Conservation (phyloP, 768 basidiomycete genomes). For the Cubamyces sp. region DNA sequence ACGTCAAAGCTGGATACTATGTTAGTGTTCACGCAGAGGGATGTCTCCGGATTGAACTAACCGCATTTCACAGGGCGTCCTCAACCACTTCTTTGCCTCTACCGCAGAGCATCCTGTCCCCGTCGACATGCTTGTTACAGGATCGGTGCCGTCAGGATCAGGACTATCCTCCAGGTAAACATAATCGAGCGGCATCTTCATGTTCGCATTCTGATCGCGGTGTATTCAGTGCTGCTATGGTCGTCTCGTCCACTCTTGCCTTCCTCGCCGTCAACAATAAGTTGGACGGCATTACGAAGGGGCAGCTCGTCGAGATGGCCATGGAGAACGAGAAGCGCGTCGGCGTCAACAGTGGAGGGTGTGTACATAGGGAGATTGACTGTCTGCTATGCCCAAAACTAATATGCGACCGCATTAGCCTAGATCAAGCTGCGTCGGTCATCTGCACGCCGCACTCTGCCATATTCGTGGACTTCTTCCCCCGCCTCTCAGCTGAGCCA, state of each 20-base stretch:
- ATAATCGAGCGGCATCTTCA: not conserved
- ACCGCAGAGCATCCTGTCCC: conserved; percentile 48
- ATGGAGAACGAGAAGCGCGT: conserved; percentile 87
- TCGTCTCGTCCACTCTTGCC: conserved; percentile 82
- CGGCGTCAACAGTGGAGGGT: conserved; percentile 84
- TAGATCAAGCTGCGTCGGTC: conserved; percentile 92
- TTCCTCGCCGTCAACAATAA: conserved; percentile 81
- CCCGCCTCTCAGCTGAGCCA: conserved; percentile 65
- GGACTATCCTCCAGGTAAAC: conserved; percentile 67
- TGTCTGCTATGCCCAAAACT: not conserved
- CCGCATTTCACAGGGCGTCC: conserved; percentile 54
- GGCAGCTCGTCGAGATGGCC: conserved; percentile 74
- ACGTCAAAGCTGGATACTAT: conserved; percentile 85
- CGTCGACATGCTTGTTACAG: conserved; percentile 77
- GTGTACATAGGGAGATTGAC: conserved; percentile 27
- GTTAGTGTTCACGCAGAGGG: conserved; percentile 43
- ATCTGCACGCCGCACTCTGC: conserved; percentile 73
- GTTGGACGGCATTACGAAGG: conserved; percentile 57
- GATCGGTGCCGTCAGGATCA: conserved; percentile 84
- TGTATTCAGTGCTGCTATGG: conserved; percentile 77
- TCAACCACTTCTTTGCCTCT: conserved; percentile 58
- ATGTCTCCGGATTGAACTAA: not conserved
- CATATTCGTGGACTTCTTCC: conserved; percentile 83
- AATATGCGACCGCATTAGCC: conserved; percentile 45
- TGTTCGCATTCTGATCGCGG: no score